Conservation (phyloP, 2,329 filamentous ascomycete genomes). For the Triangularia setosa region DNA sequence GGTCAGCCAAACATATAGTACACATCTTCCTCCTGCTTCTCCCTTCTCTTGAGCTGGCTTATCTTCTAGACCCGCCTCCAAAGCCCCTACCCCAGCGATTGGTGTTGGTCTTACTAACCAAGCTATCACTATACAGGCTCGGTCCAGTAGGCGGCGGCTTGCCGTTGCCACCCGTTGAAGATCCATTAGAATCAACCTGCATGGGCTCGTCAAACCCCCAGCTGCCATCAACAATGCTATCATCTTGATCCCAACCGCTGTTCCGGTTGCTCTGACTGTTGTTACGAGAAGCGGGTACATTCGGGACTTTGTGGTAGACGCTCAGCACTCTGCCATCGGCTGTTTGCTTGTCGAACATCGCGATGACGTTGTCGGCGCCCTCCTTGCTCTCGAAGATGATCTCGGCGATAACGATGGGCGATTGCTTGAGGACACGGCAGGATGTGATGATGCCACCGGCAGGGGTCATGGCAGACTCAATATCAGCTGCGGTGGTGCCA, state of each 20-base stretch:
- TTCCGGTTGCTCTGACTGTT: background rate
- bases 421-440: slow-evolving; percentile 64
- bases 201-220: slow-evolving; percentile 50
- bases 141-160: slow-evolving; percentile 1
- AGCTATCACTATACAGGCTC: slow-evolving; percentile 50
- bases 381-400: slow-evolving; percentile 69
- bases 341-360: slow-evolving; percentile 76
- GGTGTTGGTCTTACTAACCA: slow-evolving; percentile 13
- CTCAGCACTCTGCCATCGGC: slow-evolving; percentile 71
- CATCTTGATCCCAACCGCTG: slow-evolving; percentile 28
- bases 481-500: slow-evolving; percentile 76
- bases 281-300: slow-evolving; percentile 19
- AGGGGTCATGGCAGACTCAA: slow-evolving; percentile 75
- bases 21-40: background rate
- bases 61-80: background rate
- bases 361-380: slow-evolving; percentile 70
- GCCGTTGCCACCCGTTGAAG: background rate
- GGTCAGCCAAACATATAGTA: background rate
- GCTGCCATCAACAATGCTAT: slow-evolving; percentile 49
- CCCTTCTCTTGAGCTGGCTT: background rate
- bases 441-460: slow-evolving; percentile 65
- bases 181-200: slow-evolving; percentile 24
- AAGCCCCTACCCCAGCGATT: background rate
- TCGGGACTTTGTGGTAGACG: slow-evolving; percentile 64
- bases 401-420: slow-evolving; percentile 72